These are phyloP conservation scores for Pseudozyma tsukubaensis DNA, from an alignment of 1,284 basidiomycete species.

Conservation along the genomic window DNA sequence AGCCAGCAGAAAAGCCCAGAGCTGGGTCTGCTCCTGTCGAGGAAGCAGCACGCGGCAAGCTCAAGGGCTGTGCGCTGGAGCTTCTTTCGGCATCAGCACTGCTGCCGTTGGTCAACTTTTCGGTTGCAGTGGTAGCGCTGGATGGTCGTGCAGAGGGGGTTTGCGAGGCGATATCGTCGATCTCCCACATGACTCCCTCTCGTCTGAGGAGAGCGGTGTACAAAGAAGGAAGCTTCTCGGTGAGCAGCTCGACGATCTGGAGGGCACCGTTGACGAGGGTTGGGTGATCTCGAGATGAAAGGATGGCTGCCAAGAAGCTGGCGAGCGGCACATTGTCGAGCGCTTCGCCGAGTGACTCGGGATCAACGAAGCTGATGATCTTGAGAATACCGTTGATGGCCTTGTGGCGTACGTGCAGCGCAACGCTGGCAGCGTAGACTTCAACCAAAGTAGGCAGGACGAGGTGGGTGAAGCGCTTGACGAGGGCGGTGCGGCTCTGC, in stretches of 20 bases:
- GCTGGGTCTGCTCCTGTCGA: conserved; percentile 10
- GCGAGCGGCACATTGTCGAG: conserved; percentile 64
- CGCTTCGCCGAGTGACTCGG: conserved; percentile 49
- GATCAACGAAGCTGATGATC: conserved; percentile 62
- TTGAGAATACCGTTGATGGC: conserved; percentile 64
- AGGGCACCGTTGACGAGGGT: conserved; percentile 56
- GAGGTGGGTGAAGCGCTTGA: conserved; percentile 62
- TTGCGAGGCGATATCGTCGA: conserved; percentile 61
- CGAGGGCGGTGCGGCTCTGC: conserved; percentile 49
- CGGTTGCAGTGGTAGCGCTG: conserved; percentile 69
- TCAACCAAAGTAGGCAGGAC: conserved; percentile 65
- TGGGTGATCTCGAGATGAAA: conserved; percentile 60
- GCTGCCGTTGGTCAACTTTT: conserved; percentile 78
- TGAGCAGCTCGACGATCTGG: conserved; percentile 67
- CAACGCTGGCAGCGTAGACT: conserved; percentile 65
- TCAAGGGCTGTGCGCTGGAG: conserved; percentile 21
- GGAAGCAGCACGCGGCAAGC: conserved; percentile 21
- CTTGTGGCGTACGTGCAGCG: conserved; percentile 54
- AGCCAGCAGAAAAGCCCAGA: conserved; percentile 22
- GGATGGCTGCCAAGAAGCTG: conserved; percentile 63
- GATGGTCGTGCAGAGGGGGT: conserved; percentile 75
- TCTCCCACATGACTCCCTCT: conserved; percentile 66
- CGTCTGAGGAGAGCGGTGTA: conserved; percentile 60
- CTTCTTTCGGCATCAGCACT: conserved; percentile 75
- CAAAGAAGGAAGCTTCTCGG: conserved; percentile 55